Conservation (phyloP, 1,139 yeast genomes). For the Debaryomyces nepalensis region DNA sequence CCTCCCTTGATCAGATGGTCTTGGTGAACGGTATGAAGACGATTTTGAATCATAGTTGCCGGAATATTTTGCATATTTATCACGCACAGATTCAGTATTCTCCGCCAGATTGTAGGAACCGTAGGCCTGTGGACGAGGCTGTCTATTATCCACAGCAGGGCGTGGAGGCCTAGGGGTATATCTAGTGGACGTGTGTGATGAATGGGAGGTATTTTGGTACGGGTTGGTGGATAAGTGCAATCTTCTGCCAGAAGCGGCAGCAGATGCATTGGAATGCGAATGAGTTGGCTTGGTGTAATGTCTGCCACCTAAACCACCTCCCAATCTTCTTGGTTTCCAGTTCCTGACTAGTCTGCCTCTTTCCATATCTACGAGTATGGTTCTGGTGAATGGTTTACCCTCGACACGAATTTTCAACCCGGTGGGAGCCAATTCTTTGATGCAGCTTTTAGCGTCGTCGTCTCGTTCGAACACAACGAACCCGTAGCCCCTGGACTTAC, state of each 20-base stretch:
- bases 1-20: constrained; percentile 21
- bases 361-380: constrained; percentile 78
- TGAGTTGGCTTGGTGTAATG: constrained; percentile 49
- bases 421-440: constrained; percentile 60
- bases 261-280: constrained; percentile 50
- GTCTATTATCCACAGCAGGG: constrained; percentile 1
- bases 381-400: constrained; percentile 35
- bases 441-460: constrained; percentile 60
- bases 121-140: constrained; percentile 2
- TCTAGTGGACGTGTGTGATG: neutral
- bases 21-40: constrained; percentile 12
- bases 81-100: constrained; percentile 28
- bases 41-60: constrained; percentile 11
- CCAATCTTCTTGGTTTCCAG: constrained; percentile 80
- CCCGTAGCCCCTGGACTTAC: constrained; percentile 80
- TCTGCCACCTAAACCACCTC: constrained; percentile 72
- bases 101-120: constrained; percentile 8
- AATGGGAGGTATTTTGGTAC: constrained; percentile 6
- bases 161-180: constrained; percentile 4
- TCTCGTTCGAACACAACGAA: constrained; percentile 74
- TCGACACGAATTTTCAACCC: constrained; percentile 36
- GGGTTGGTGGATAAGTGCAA: constrained; percentile 26
- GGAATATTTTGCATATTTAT: constrained; percentile 40
- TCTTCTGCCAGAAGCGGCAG: constrained; percentile 55
- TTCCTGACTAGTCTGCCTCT: constrained; percentile 74